Evolutionary conservation across 73 alveolate genomes (phyloP).

Genomic region (Paraurostyla sp.): DNA sequence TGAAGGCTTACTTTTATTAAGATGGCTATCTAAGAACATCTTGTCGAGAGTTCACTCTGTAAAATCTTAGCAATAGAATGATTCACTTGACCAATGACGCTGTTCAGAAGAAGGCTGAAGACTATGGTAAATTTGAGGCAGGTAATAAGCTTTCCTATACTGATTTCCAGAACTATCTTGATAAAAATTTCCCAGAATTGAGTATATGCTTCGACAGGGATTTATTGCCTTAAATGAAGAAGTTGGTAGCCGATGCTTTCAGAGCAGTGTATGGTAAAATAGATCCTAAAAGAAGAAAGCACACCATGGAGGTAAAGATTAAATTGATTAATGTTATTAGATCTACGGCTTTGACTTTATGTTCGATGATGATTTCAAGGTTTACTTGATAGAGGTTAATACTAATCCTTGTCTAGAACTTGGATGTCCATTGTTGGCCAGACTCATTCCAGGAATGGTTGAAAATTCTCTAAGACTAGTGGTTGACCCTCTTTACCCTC

Average conservation of each 20-base stretch:
- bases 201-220: slow-evolving; percentile 80
- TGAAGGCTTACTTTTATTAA: slow-evolving; percentile 73
- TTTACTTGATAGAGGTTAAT: slow-evolving; percentile 84
- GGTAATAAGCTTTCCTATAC: slow-evolving; percentile 81
- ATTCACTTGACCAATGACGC: slow-evolving; percentile 85
- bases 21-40: slow-evolving; percentile 88
- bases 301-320: slow-evolving; percentile 68
- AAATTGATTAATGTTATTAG: background rate
- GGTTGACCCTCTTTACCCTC: slow-evolving; percentile 75
- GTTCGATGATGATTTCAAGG: slow-evolving; percentile 87
- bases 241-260: slow-evolving; percentile 77
- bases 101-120: slow-evolving; percentile 79
- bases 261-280: slow-evolving; percentile 80
- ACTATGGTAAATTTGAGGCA: slow-evolving; percentile 78
- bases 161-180: slow-evolving; percentile 74
- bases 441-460: slow-evolving; percentile 83
- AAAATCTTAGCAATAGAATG: slow-evolving; percentile 69
- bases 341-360: slow-evolving; percentile 85
- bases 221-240: slow-evolving; percentile 79
- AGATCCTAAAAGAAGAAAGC: slow-evolving; percentile 79
- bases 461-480: slow-evolving; percentile 82
- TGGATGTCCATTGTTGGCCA: slow-evolving; percentile 74
- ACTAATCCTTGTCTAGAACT: slow-evolving; percentile 83
- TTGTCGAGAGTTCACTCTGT: slow-evolving; percentile 71
- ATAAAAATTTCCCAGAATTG: slow-evolving; percentile 67